Evolutionary conservation across 805 yeast species (phyloP), one percentile per base, ranked within the genome.

Genomic region (Metschnikowia picachoensis): DNA sequence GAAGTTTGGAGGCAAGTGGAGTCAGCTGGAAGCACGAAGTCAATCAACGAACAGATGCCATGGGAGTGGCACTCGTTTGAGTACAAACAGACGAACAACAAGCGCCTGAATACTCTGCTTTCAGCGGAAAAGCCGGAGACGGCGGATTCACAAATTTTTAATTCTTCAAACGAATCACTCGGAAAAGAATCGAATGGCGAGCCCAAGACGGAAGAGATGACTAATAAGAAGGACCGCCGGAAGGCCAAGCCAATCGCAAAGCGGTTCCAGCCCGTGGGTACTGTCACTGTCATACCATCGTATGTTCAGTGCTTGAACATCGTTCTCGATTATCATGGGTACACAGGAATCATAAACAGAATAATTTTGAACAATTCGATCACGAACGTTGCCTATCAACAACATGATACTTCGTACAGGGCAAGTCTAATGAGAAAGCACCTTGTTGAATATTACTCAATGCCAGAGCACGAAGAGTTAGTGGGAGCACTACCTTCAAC

Each of bases 291-390:
- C 8, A 12, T 30, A 11, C 50, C 49, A 3, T 54, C 61, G 1
- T 43, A 47, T 3, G 55, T 58, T 6, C 59, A 57, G 32, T 59
- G 64, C 35, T 47, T 59, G 20, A 49, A 49, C 14, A 50, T 60
- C 12, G 55, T 50, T 15, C 51, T 59, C 14, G 56, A 58, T 41
- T 59, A 60, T 41, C 49, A 52, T 31, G 59, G 59, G 2, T 56
- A 53, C 39, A 48, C 56, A 17, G 63, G 63, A 2, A 37, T 31
- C 7, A 53, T 57, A 33, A 39, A 34, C 16, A 30, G 36, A 10
- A 37, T 51, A 4, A 30, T 52, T 12, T 39, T 55, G 30, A 53
- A 55, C 30, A 42, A 52, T 15, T 29, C 50, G 15, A 46, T 55
- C 33, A 49, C 57, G 17, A 55, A 55, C 30, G 35, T 48, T 11